Conservation (phyloP, 2,329 filamentous ascomycete species). For the Monilinia fructigena region DNA sequence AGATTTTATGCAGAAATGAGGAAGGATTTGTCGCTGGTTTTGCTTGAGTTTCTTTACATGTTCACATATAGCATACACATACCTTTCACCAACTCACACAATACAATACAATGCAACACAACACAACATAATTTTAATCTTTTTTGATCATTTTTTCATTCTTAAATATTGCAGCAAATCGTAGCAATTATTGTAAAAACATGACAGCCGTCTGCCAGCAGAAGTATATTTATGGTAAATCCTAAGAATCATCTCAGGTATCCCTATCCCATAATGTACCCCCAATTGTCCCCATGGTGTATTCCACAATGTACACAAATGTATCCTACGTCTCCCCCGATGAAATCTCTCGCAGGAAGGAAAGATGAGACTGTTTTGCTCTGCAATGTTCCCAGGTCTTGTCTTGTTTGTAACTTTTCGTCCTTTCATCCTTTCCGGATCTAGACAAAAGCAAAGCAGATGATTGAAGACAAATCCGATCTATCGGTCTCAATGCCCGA, state of each 20-base stretch:
- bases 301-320: too few relatives aligned
- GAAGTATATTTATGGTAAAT: neutral
- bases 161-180: neutral
- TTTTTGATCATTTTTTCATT: neutral
- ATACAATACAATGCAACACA: neutral
- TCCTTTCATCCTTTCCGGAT: too few relatives aligned
- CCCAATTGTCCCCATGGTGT: neutral
- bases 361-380: neutral
- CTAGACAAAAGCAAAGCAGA: neutral
- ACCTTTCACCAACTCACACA: neutral
- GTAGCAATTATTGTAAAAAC: neutral
- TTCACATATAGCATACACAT: too few relatives aligned
- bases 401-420: neutral
- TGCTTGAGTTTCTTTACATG: too few relatives aligned
- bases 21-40: neutral
- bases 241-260: neutral
- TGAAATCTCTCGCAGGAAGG: neutral
- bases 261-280: neutral
- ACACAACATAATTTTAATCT: neutral
- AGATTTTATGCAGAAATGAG: neutral
- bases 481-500: neutral
- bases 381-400: neutral
- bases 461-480: neutral
- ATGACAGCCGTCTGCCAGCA: conserved; percentile 9
- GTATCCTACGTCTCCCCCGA: neutral